These are phyloP conservation scores for Talaromyces sp. DNA, from an alignment of 2,329 filamentous ascomycete species.

Conservation along the genomic window DNA sequence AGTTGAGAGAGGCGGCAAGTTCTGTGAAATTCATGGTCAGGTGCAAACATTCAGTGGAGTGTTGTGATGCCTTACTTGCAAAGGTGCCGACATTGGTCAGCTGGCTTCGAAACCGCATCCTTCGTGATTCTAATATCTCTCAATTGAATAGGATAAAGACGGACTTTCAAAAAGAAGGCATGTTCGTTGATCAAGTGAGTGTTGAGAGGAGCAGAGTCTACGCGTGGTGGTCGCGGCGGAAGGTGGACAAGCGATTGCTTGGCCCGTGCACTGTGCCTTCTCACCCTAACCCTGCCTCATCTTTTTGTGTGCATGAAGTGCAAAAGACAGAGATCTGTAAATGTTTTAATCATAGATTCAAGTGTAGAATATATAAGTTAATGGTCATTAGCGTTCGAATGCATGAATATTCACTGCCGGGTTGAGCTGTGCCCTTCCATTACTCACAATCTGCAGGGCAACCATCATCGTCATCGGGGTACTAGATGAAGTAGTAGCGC, in stretches of 20 bases:
- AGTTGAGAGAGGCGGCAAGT: slow-evolving; percentile 60
- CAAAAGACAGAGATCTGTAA: no score
- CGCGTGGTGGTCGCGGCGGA: slow-evolving; percentile 1
- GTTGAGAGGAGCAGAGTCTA: not conserved
- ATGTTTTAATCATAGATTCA: no score
- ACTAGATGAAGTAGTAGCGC: no score
- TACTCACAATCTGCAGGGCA: no score
- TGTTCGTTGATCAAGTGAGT: no score
- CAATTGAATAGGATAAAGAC: not conserved
- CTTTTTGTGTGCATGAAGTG: no score
- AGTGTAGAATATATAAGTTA: no score
- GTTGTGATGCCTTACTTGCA: slow-evolving; percentile 44
- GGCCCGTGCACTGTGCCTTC: slow-evolving; percentile 5
- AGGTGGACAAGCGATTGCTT: not conserved
- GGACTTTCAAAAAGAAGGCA: not conserved
- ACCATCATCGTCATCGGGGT: no score
- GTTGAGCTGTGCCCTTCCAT: no score
- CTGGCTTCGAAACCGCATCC: slow-evolving; percentile 54
- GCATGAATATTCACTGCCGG: no score
- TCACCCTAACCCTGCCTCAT: not conserved
- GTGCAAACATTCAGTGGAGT: not conserved
- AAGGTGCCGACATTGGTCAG: slow-evolving; percentile 53
- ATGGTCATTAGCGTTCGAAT: no score
- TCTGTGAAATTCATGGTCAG: slow-evolving; percentile 41
- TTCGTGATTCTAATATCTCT: not conserved